Base-by-base conservation (phyloP, 805 yeast genomes). In the Kuraishia borneana region DNA sequence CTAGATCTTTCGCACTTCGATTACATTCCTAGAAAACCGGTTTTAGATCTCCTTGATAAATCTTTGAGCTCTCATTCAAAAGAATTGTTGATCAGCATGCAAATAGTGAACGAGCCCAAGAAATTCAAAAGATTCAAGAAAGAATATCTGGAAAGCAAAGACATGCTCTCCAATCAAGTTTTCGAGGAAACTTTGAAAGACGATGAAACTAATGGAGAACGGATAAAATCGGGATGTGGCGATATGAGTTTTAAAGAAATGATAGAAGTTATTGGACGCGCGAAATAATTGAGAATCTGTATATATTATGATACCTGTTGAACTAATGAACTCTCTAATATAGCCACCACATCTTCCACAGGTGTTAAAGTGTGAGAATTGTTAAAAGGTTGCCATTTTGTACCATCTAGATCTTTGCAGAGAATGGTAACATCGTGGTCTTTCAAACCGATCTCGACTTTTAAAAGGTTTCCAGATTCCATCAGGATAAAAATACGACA, bases 41-140 rank as follows among this genome's bases (percentile, higher is more conserved):
- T 60, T 2, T 33, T 48, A 4, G 56, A 50, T 21, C 26, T 26
- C 6, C 31, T 59, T 10, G 60, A 58, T 35, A 45, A 46, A 21
- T 42, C 39, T 2, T 18, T 53, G 21, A 52, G 51, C 35, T 16
- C 39, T 2, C 30, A 40, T 2, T 39, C 52, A 2, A 50, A 39
- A 21, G 38, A 46, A 13, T 33, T 50, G 14, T 37, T 50, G 39
- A 42, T 56, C 4, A 40, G 44, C n/a, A 28, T 58, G 35, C 64
- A 59, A 38, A 53, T 55, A 7, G 43, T 51, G 4, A 40, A 42
- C 21, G 33, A 42, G 4, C 44, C 47, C 20, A 41, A 42, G 18
- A 54, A 58, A 36, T 58, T 59, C 39, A 48, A 48, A 19, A 32
- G 18, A n/a, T 34, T 41, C 30, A 55, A 48, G 32, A 40, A 37